Percentiles rank a stretch among this genome's conserved stretches.
These are phyloP conservation scores for Claviceps paspali DNA, from an alignment of 2,329 filamentous ascomycete genomes.

Conservation along the genomic window DNA sequence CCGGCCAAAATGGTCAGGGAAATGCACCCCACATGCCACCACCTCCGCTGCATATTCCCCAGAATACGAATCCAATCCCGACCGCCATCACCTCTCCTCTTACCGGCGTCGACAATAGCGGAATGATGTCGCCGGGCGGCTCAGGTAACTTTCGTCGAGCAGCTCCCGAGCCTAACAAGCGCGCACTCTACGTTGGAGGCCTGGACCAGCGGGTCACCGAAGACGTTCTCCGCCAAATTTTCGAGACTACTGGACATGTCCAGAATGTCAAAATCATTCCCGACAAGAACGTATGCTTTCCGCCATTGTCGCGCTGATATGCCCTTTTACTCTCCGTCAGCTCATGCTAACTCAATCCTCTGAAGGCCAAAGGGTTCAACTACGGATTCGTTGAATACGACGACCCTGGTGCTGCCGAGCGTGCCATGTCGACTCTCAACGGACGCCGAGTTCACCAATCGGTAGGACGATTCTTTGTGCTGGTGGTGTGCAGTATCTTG, in stretches of 20 bases:
- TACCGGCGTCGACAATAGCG: constrained; percentile 47
- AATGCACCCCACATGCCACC: constrained; percentile 72
- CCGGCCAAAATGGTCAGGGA: constrained; percentile 51
- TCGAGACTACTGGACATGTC: constrained; percentile 96
- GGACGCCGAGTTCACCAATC: constrained; percentile 90
- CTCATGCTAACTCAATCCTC: constrained; percentile 19
- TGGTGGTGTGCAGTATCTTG: neutral
- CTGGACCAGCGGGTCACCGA: constrained; percentile 91
- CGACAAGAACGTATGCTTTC: constrained; percentile 94
- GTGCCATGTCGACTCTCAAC: constrained; percentile 94
- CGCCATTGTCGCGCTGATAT: constrained; percentile 1
- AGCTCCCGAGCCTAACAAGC: constrained; percentile 96
- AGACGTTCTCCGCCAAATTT: constrained; percentile 92
- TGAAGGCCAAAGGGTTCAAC: constrained; percentile 86
- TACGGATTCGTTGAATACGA: constrained; percentile 99
- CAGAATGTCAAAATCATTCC: constrained; percentile 99
- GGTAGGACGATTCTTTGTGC: constrained; percentile 31
- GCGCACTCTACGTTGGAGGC: constrained; percentile 88
- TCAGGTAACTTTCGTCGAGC: constrained; percentile 74
- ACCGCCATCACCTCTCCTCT: constrained; percentile 82
- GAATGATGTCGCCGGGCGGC: constrained; percentile 73
- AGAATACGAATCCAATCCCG: constrained; percentile 91
- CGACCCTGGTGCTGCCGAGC: constrained; percentile 88
- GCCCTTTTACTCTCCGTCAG: constrained; percentile 5
- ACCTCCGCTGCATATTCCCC: constrained; percentile 81